Conservation (phyloP, 2,329 filamentous ascomycete genomes). For the Claviceps digitariae region DNA sequence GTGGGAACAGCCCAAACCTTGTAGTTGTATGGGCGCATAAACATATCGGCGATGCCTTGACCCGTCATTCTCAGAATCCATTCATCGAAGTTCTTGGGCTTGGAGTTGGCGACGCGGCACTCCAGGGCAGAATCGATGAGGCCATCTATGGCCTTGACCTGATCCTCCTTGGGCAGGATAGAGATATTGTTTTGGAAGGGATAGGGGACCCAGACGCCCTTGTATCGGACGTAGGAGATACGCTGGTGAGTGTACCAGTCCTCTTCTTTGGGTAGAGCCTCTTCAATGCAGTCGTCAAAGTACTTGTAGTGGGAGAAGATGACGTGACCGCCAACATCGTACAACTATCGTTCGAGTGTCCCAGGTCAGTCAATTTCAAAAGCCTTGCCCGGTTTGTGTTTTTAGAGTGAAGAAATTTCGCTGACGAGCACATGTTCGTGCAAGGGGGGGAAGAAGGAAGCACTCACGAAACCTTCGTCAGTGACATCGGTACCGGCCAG, state of each 20-base stretch:
- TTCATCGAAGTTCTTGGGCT: constrained; percentile 95
- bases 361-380: not conserved
- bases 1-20: constrained; percentile 99
- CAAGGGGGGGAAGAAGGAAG: not conserved
- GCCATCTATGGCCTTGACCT: constrained; percentile 86
- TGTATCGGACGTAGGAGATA: constrained; percentile 97
- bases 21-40: constrained; percentile 99
- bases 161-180: constrained; percentile 93
- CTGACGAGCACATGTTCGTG: not conserved
- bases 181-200: constrained; percentile 99
- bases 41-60: constrained; percentile 77
- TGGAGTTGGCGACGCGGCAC: constrained; percentile 71
- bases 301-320: constrained; percentile 99
- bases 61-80: constrained; percentile 94
- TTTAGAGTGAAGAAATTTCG: too few species aligned
- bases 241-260: constrained; percentile 98
- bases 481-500: constrained; percentile 92
- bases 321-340: constrained; percentile 96
- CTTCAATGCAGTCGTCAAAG: constrained; percentile 97
- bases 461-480: constrained; percentile 88
- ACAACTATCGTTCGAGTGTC: constrained; percentile 48
- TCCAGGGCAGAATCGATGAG: constrained; percentile 91
- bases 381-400: not conserved
- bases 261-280: constrained; percentile 82
- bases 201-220: constrained; percentile 93